Base-by-base conservation (phyloP, 2,329 filamentous ascomycete genomes). In the Penicillium sp. region DNA sequence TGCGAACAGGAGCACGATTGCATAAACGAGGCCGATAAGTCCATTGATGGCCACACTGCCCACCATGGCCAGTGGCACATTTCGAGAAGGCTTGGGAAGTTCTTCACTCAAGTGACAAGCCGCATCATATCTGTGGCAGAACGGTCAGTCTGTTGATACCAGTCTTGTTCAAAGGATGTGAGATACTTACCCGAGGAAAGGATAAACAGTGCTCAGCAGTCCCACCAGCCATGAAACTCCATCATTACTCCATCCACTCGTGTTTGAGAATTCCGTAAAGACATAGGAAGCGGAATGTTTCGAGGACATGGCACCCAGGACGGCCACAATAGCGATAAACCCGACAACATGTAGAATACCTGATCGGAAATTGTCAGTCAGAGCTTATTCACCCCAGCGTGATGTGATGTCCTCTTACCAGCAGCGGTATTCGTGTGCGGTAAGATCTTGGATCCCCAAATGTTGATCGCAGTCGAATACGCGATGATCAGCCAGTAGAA, bases 1-100 rank as follows among this genome's bases (percentile, higher is more conserved):
- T 0, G 75, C 79, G 68, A 79, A 85, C 1, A 84, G 71, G 0
- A 84, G 68, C 6, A 82, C 70, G 56, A 82, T 73, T 35, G 72
- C 73, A 63, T 78, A 83, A 3, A 72, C 71, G 1, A 84, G 71
- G 3, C 81, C 82, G 53, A 84, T 76, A 0, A 83, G 53, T 0
- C 81, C 82, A 54, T 84, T 84, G 40, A 81, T 68, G 0, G 75
- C 56, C 2, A 75, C 70, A 7, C 69, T 72, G 13, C 72, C 70
- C 12, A 76, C 53, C 73, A 77, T 78, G 7, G 75, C 72, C 12
- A 74, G 33, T 1, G 75, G 75, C 1, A 77, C 74, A 47, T 72
- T 74, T 60, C 63, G 26, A 62, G 70, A 62, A 61, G 63, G 33
- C 64, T 65, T 68, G n/a, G 66, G 72, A 53, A 76, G 68, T 55